Evolutionary conservation across 108 stramenopile species (phyloP), one percentile per base, ranked within the genome.

Genomic region (Cyclotella cryptica): DNA sequence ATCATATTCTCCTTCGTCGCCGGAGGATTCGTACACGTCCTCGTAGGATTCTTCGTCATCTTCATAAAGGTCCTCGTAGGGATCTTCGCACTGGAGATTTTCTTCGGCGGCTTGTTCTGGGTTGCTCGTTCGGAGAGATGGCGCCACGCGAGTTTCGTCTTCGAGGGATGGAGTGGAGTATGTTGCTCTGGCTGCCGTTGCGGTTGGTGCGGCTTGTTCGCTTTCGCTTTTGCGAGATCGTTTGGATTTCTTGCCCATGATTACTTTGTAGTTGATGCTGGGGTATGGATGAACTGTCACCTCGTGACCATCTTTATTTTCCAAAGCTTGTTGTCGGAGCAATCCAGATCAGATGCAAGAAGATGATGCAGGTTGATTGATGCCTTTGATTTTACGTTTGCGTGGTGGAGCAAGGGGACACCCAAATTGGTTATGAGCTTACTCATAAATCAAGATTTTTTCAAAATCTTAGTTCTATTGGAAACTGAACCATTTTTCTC

Each of bases 71-170:
- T 97, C 96, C 8, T 86, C 88, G 77, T 79, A 94, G 22, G 89
- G 90, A 87, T 97, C 96, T 81, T 95, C 84, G 40, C 90, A 93
- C 41, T 68, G 79, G 17, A 94, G 72, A 79, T 89, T 88, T 35
- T 93, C 95, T 21, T 75, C 60, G 6, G 88, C 86, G 73, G 86
- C 89, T 68, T 79, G 88, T 49, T 54, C 49, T 18, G 39, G 21
- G 5, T 66, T 54, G 61, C 43, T 71, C 65, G 41, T 53, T 65
- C 74, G 58, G 60, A 68, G 53, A 28, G 61, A 74, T 0, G 73
- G 64, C 14, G 79, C 74, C 1, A 39, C 54, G 12, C 69, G 69
- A 43, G 13, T 42, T 41, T 65, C 64, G 12, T 65, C 64, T 61
- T 61, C 35, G 4, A 61, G 60, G 13, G 64, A 65, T 44, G 64